Evolutionary conservation across 495 filamentous ascomycete genomes (phyloP), one percentile per base, ranked within the genome.

Genomic region (Daldinia vernicosa): DNA sequence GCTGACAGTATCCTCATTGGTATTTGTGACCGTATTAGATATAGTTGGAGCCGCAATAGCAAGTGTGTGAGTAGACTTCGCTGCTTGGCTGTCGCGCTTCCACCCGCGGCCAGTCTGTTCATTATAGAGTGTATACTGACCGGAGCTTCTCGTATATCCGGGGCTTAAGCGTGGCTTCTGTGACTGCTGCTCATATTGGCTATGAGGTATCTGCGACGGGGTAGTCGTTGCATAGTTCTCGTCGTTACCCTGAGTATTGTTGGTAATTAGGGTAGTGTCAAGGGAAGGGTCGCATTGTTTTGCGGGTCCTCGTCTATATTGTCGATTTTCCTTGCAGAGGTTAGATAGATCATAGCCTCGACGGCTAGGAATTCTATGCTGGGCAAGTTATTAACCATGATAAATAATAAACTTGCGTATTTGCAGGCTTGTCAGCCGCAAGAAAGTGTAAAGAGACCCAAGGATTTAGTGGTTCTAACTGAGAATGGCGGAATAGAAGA

Each of bases 301-400:
- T 14, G 15, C n/a, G 0, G 15, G 53, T 33, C 53, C 30, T 56
- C 30, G 53, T 9, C 30, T 7, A 12, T 35, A 33, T 43, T 22
- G 19, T 9, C 35, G 24, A 32, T 6, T 24, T 22, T 15, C 24
- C 11, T 56, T 55, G 7, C 17, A 14, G 15, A 59, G 54, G 43
- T 66, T 39, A 26, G 61, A 55, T 26, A 66, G 19, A 8, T 59
- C 40, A 14, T 52, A 58, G 19, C 63, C 63, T 19, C 19, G 54
- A 9, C 63, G 54, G 12, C 43, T 22, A 27, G 54, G 6, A 40
- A 66, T 66, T 3, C 19, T 59, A 22, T 11, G 3, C 4, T 5
- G 0, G 5, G 14, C 8, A 52, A 14, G 14, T 6, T 14, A 9
- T 22, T 3, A 19, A 17, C 8, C 7, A 45, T 45, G 4, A 45